Percentiles rank a stretch among this genome's conserved stretches.
phyloP scores from a whole-genome alignment of 495 filamentous ascomycete genomes.

The Hypoxylon lenormandii region DNA sequence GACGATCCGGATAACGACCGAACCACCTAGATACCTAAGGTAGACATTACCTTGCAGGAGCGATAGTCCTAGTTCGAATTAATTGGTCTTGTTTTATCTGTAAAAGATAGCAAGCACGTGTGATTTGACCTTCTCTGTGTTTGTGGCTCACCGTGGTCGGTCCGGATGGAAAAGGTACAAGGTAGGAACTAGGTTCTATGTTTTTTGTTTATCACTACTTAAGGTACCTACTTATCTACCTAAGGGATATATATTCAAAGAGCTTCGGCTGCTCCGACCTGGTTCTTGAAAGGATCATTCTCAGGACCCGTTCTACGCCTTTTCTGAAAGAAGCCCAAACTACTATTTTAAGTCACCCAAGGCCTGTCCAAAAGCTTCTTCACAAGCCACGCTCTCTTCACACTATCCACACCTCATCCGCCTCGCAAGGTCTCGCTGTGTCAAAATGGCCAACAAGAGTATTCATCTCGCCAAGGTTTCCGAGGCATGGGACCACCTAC shows the following conservation, averaged over 20 bases:
- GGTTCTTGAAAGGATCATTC: neutral
- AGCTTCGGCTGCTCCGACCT: neutral
- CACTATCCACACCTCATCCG: neutral
- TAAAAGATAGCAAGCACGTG: too few relatives aligned
- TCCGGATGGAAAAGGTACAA: too few relatives aligned
- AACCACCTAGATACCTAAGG: too few relatives aligned
- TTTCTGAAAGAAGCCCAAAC: neutral
- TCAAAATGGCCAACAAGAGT: slow-evolving; percentile 34
- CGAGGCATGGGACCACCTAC: slow-evolving; percentile 43
- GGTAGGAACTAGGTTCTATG: too few relatives aligned
- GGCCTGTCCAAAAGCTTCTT: neutral
- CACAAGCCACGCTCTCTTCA: neutral
- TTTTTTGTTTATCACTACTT: too few relatives aligned
- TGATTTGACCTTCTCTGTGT: too few relatives aligned
- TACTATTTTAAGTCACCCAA: neutral
- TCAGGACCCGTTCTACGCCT: neutral
- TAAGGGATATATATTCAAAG: neutral
- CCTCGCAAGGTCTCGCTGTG: neutral
- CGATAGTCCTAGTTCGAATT: too few relatives aligned
- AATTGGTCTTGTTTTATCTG: too few relatives aligned
- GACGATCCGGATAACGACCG: too few relatives aligned
- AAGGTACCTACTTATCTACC: too few relatives aligned
- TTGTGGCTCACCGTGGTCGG: too few relatives aligned
- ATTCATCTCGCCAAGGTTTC: slow-evolving; percentile 41
- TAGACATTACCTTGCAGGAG: too few relatives aligned